Evolutionary conservation across 257 asterid species (phyloP).

Genomic region (Buddleja alternifolia): DNA sequence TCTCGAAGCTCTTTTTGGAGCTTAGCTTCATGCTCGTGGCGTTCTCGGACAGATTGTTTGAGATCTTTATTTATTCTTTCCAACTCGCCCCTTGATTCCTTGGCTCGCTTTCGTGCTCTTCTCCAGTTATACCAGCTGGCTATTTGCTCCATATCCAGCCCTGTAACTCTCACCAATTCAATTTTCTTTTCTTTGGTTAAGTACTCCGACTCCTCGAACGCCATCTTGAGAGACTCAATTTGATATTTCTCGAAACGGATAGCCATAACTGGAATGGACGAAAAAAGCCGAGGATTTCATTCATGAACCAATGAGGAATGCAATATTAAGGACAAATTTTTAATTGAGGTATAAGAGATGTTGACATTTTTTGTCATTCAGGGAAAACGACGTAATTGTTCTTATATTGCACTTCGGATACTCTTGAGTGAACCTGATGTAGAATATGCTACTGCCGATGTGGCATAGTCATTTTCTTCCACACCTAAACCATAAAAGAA

Average conservation of each 20-base stretch:
- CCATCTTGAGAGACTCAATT: constrained; percentile 22
- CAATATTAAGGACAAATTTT: background rate
- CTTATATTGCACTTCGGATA: too few relatives aligned
- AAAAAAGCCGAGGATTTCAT: constrained; percentile 4
- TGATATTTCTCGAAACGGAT: constrained; percentile 24
- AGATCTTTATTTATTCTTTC: constrained; percentile 26
- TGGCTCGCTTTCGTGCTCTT: constrained; percentile 22
- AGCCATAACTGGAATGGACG: constrained; percentile 29
- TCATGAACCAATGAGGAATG: background rate
- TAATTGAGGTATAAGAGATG: background rate
- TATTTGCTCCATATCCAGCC: constrained; percentile 41
- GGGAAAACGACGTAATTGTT: background rate
- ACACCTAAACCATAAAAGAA: too few relatives aligned
- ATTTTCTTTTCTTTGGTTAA: constrained; percentile 30
- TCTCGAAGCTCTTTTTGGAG: constrained; percentile 27
- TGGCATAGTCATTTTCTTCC: too few relatives aligned
- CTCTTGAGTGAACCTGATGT: too few relatives aligned
- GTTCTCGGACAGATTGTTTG: constrained; percentile 11
- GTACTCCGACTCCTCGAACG: constrained; percentile 24
- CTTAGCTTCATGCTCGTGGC: constrained; percentile 1
- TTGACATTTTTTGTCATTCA: background rate
- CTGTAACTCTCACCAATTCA: constrained; percentile 25
- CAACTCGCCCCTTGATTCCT: background rate
- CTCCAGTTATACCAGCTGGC: constrained; percentile 33
- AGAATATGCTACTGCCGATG: too few relatives aligned